A percentile compares a stretch with the other conserved stretches of the same genome.
Conservation (phyloP, 2,329 filamentous ascomycete genomes). For the Penicillium digitatum region DNA sequence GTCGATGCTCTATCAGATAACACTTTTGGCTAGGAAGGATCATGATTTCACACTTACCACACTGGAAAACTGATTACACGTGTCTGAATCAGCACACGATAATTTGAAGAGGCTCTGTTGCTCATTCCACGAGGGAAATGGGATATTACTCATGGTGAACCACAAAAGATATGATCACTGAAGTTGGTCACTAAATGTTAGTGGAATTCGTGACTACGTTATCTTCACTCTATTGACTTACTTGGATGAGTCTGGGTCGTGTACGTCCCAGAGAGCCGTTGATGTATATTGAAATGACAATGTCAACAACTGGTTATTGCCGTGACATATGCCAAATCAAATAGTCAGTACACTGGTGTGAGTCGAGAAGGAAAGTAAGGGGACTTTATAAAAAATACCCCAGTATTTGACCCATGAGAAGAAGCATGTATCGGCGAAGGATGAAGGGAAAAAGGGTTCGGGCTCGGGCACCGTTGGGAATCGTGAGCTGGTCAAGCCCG, state of each 20-base stretch:
- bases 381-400: slow-evolving; percentile 14
- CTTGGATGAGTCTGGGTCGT: neutral
- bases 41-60: slow-evolving; percentile 22
- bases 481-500: slow-evolving; percentile 2
- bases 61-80: slow-evolving; percentile 28
- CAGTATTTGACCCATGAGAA: slow-evolving; percentile 9
- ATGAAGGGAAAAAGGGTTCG: neutral
- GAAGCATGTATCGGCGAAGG: slow-evolving; percentile 2
- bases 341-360: neutral
- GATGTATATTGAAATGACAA: slow-evolving; percentile 1
- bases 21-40: neutral
- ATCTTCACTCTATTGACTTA: neutral
- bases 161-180: neutral
- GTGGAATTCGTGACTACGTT: neutral
- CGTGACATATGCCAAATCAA: neutral
- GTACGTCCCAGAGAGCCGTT: neutral
- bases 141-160: slow-evolving; percentile 29
- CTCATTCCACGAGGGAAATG: slow-evolving; percentile 30
- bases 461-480: slow-evolving; percentile 4
- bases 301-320: neutral
- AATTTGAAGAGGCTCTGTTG: slow-evolving; percentile 32
- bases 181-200: neutral
- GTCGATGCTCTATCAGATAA: slow-evolving; percentile 7
- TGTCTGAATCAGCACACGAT: slow-evolving; percentile 31
- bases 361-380: slow-evolving; percentile 6